Percentiles rank a stretch among this genome's conserved stretches.
phyloP scores from a whole-genome alignment of 2,329 filamentous ascomycete genomes.

The Xylariomycetidae sp. region DNA sequence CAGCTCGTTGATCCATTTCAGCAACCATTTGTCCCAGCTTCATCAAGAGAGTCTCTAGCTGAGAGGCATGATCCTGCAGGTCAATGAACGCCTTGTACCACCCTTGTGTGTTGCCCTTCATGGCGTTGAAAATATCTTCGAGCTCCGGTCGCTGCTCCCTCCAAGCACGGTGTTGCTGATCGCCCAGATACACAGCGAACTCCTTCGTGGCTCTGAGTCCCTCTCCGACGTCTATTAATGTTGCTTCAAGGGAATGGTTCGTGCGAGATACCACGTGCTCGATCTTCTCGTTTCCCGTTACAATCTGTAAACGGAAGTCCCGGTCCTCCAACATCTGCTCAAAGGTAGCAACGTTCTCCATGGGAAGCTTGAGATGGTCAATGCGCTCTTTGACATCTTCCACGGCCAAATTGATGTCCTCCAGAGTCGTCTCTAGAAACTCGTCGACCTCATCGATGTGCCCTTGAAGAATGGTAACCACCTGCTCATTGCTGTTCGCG shows the following conservation, averaged over 20 bases:
- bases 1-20: slow-evolving; percentile 82
- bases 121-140: slow-evolving; percentile 73
- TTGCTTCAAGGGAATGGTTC: slow-evolving; percentile 66
- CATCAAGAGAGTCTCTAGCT: slow-evolving; percentile 62
- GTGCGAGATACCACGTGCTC: slow-evolving; percentile 84
- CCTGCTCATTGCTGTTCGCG: slow-evolving; percentile 83
- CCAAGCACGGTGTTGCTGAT: slow-evolving; percentile 56
- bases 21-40: slow-evolving; percentile 71
- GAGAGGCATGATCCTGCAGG: slow-evolving; percentile 65
- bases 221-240: slow-evolving; percentile 71
- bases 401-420: slow-evolving; percentile 74
- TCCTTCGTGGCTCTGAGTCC: slow-evolving; percentile 71
- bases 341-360: slow-evolving; percentile 77
- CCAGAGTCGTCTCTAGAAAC: slow-evolving; percentile 78
- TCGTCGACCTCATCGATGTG: slow-evolving; percentile 94
- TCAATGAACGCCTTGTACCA: slow-evolving; percentile 79
- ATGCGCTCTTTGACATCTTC: slow-evolving; percentile 76
- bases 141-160: slow-evolving; percentile 57
- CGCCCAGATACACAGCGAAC: slow-evolving; percentile 67
- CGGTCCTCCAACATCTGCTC: slow-evolving; percentile 83
- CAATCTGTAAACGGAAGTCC: slow-evolving; percentile 72
- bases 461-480: slow-evolving; percentile 79
- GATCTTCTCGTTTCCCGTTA: slow-evolving; percentile 84
- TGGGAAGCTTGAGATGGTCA: slow-evolving; percentile 72
- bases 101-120: slow-evolving; percentile 87